Base-by-base conservation (phyloP, 2,329 filamentous ascomycete genomes). In the Pseudocercospora vitis region DNA sequence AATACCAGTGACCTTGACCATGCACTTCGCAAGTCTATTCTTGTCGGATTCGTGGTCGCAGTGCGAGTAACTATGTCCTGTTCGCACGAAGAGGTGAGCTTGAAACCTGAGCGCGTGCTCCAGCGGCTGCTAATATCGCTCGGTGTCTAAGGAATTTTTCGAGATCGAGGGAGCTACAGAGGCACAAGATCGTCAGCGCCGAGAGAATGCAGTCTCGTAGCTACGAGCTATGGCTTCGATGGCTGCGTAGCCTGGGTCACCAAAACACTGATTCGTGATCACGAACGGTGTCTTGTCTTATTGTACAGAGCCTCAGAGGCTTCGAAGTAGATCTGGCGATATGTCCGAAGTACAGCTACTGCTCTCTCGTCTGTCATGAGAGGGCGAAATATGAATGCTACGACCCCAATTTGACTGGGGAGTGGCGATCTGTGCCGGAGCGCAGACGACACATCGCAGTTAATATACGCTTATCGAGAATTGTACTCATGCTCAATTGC, bases 21-120 rank as follows among this genome's bases (percentile, higher is more conserved):
- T 80, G 69, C 84, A 83, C 57, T 83, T 83, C 61, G 80, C 80
- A 3, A 58, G 58, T 29, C 81, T 83, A 0, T 81, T 85, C 2
- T 84, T 58, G 73, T 79, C 8, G 70, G 76, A 46, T 83, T 85
- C 56, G 74, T 74, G 50, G 71, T 37, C 33, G 5, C 21, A 37
- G 46, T 7, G 45, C 46, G 7, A 26, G 45, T 9, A 54, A 57
- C 11, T 51, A 54, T 37, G 31, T 48, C n/a, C 21, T 52, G 8
- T 57, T 52, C 33, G 50, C 55, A n/a, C 46, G 51, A 11, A 57
- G 50, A 48, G 51, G 50, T 52, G 7, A 37, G 33, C n/a, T n/a
- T n/a, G n/a, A n/a, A n/a, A n/a, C n/a, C n/a, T n/a, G n/a, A n/a
- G n/a, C n/a, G n/a, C n/a, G n/a, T n/a, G n/a, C n/a, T n/a, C n/a